phyloP scores from a whole-genome alignment of 495 filamentous ascomycete species.

The Pyrenopolyporus hunteri region DNA sequence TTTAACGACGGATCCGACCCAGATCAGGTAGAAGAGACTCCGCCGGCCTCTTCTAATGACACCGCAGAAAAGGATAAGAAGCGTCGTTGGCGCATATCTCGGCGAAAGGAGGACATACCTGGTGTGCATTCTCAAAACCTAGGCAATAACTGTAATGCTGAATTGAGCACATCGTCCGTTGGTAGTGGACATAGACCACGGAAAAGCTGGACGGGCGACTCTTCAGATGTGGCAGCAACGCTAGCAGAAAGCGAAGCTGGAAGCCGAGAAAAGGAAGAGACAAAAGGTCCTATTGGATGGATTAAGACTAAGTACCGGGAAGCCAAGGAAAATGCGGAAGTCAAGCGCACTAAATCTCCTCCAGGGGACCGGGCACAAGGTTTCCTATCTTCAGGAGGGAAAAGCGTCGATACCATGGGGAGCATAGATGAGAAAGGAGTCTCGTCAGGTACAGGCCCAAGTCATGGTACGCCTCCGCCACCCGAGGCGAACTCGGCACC shows the following conservation, averaged over 20 bases:
- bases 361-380: conserved; percentile 44
- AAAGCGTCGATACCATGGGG: conserved; percentile 51
- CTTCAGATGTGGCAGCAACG: conserved; percentile 50
- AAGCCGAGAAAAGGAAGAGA: conserved; percentile 56
- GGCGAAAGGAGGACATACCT: conserved; percentile 58
- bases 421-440: conserved; percentile 38
- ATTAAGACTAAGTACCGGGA: conserved; percentile 84
- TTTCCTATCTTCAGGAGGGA: conserved; percentile 45
- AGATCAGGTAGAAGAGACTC: conserved; percentile 68
- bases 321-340: conserved; percentile 70
- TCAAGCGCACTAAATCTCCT: conserved; percentile 56
- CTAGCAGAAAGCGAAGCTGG: conserved; percentile 49
- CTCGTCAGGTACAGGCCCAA: not conserved
- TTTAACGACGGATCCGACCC: conserved; percentile 77
- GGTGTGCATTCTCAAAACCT: conserved; percentile 56
- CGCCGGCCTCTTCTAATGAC: conserved; percentile 41
- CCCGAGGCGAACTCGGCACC: conserved; percentile 14
- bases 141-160: conserved; percentile 67
- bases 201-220: conserved; percentile 64
- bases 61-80: conserved; percentile 66
- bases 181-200: conserved; percentile 61
- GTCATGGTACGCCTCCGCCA: conserved; percentile 1
- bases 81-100: conserved; percentile 78
- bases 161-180: conserved; percentile 70
- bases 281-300: conserved; percentile 79